A percentile compares a stretch with the other conserved stretches of the same genome.
Evolutionary conservation across 2,329 filamentous ascomycete genomes (phyloP).

Genomic region (Magnaporthiopsis incrustans): DNA sequence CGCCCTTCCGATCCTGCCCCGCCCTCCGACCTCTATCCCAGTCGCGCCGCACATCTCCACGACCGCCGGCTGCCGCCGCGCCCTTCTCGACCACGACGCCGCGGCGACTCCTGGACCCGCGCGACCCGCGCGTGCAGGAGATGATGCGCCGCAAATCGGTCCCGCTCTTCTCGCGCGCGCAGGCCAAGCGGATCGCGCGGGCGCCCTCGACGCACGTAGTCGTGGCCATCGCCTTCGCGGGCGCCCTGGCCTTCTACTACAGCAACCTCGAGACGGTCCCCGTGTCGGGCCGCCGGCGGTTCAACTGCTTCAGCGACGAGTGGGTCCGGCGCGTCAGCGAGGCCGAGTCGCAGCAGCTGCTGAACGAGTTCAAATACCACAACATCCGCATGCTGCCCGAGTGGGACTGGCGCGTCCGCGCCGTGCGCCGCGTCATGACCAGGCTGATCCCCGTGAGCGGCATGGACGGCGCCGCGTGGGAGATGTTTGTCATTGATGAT

Average conservation of each 20-base stretch:
- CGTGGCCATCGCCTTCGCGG: conserved; percentile 30
- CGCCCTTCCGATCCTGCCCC: not conserved
- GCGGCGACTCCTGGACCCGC: conserved; percentile 3
- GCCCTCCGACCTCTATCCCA: not conserved
- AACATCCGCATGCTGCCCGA: conserved; percentile 48
- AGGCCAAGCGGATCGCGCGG: conserved; percentile 16
- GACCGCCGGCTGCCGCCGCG: not conserved
- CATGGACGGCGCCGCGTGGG: conserved; percentile 53
- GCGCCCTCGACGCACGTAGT: conserved; percentile 32
- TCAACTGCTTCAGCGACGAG: conserved; percentile 58
- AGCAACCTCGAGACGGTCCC: conserved; percentile 66
- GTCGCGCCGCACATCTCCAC: too few species aligned
- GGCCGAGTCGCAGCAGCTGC: conserved; percentile 47
- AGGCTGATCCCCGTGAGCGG: conserved; percentile 61
- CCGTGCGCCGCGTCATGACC: conserved; percentile 57
- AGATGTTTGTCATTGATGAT: conserved; percentile 68
- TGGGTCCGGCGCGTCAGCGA: conserved; percentile 45
- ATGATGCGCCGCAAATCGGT: conserved; percentile 17
- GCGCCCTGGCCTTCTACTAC: conserved; percentile 52
- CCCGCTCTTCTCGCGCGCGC: conserved; percentile 30
- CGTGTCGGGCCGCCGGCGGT: conserved; percentile 61
- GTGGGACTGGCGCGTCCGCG: conserved; percentile 45
- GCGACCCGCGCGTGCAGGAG: conserved; percentile 15
- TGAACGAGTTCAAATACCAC: conserved; percentile 44
- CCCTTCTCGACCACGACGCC: not conserved